Base-by-base conservation (phyloP, 129 eudicot genomes). In the Tagetes patula region DNA sequence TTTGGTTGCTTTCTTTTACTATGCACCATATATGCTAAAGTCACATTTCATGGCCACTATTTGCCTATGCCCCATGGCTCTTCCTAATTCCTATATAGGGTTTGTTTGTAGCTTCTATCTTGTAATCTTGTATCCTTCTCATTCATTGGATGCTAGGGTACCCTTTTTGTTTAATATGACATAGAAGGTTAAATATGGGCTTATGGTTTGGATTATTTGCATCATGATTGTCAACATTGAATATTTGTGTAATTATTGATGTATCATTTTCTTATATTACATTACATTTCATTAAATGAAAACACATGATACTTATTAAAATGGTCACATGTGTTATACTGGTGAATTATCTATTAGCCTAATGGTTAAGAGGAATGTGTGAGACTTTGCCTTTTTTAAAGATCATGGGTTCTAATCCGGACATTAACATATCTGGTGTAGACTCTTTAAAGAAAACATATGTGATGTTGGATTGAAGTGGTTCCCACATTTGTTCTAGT, bases 1-100 rank as follows among this genome's bases (percentile, higher is more conserved):
- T 71, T 70, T 71, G 58, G 81, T 75, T 80, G 84, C 74, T 72
- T 37, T 71, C 82, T 72, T 70, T 67, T 59, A 49, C 71, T 82
- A 60, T 66, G 73, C 79, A 78, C 85, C 85, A 73, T 71, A 61
- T 59, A 72, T 76, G 42, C 60, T 64, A 81, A 81, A 81, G 81
- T 63, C 52, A 55, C 72, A 42, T 64, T 77, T 56, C 52, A 76
- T 72, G 85, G 85, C 34, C 84, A 67, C 40, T 38, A 75, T 69
- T 80, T 74, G 50, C 60, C 30, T 65, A 59, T 48, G 33, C 27
- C 27, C 27, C 27, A 20, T 20, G 27, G 27, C 27, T 20, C 27
- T 20, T 20, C 27, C 27, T 20, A 20, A 20, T 20, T 20, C 27
- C 61, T 71, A 73, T 20, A 61, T 6, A 27, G 9, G 71, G 34